Evolutionary conservation across 306 rosid species (phyloP), one percentile per base, ranked within the genome.

Genomic region (Vicia villosa): DNA sequence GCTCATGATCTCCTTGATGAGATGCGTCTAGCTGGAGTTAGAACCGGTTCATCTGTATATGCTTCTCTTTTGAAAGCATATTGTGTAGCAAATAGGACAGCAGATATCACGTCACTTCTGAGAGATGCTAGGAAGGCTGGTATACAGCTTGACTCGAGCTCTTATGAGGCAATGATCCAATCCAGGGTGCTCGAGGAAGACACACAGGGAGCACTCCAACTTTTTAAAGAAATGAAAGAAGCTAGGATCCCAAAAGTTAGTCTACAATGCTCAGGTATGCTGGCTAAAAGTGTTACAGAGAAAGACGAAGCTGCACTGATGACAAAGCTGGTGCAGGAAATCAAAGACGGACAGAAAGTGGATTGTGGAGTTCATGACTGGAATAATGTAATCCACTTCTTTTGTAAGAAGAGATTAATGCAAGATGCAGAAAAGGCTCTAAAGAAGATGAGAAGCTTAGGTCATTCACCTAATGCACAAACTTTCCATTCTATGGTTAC

Each of bases 1-100:
- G 96, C 95, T n/a, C 91, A 89, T 36, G 95, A 87, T 88, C 96
- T 92, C 74, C 86, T 92, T 28, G 92, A 92, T 58, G 95, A 92
- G 86, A 84, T 87, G 89, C 87, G 83, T 52, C 76, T 92, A 75
- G 95, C 98, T 59, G 91, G 96, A 77, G 70, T 87, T 21, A 81
- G 81, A 77, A 74, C 83, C 10, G 79, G 87, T 63, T 79, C 95
- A 28, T 86, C 92, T 7, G 79, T 89, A 60, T 87, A 89, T 66
- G 63, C 85, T 38, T 87, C 92, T 60, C 95, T 92, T 64, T 54
- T 92, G 78, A 87, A 87, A 82, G 95, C 95, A 4, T 92, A 92
- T 68, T 89, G 92, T 79, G 75, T 55, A 77, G 89, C 85, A 43
- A 89, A 87, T 59, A 87, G 81, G 66, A 79, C 81, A 8, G 77